Base-by-base conservation (phyloP, 2,329 filamentous ascomycete species). In the Metarhizium anisopliae region DNA sequence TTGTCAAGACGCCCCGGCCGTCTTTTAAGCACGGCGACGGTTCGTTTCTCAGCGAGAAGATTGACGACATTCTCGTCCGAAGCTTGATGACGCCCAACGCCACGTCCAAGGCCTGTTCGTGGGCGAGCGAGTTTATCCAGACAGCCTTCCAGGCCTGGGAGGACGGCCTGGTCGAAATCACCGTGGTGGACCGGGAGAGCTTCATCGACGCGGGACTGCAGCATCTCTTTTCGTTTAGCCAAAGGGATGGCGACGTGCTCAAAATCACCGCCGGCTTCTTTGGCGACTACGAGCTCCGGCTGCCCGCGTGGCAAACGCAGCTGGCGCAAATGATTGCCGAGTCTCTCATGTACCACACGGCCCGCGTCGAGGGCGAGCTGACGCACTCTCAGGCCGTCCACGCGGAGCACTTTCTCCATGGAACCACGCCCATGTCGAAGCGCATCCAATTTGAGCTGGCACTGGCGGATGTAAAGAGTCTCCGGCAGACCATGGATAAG, bases 301-400 rank as follows among this genome's bases (percentile, higher is more conserved):
- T 60, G 16, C 50, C 62, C 1, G 60, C 64, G 0, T 68, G 67
- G 67, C 59, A 65, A 43, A 59, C 62, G 7, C 59, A 66, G 2
- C 54, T 63, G n/a, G 58, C 59, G 4, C 58, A 55, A 14, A 56
- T 66, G 18, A 49, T 61, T 13, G 59, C 68, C 4, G 70, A 72
- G 57, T 65, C 64, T 4, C 61, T 71, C n/a, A 56, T 72, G 3
- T 70, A 71, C 55, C 69, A 72, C 53, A 63, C 64, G 5, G 63
- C 68, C 4, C 63, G 67, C 8, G 62, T 64, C 3, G 60, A 65
- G 20, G 58, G 69, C 25, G 57, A 61, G 4, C 58, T 69, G 8
- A 59, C 61, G 6, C 62, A 67, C 29, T 57, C 59, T 10, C 62
- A 68, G 16, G 68, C 69, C 2, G 62, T 67, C 5, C 62, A 67